These are phyloP conservation scores for Hortiboletus campestris DNA, from an alignment of 768 basidiomycete species.

Conservation along the genomic window DNA sequence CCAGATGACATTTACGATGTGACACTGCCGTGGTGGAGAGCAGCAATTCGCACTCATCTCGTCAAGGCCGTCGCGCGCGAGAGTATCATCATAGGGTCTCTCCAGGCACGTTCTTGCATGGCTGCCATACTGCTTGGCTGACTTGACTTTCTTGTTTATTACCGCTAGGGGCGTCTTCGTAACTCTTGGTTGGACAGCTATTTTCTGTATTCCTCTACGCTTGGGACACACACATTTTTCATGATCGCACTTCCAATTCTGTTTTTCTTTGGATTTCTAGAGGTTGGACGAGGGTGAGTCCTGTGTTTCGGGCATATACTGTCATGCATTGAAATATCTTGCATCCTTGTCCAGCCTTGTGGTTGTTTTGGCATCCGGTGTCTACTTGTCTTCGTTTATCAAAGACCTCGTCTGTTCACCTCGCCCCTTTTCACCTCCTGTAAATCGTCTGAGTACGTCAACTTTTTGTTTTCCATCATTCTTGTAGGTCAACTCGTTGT, in stretches of 20 bases:
- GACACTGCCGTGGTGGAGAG: conserved; percentile 64
- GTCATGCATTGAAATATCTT: background rate
- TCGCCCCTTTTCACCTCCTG: conserved; percentile 86
- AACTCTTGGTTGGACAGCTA: conserved; percentile 72
- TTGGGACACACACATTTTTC: conserved; percentile 91
- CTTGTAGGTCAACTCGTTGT: background rate
- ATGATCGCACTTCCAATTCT: conserved; percentile 83
- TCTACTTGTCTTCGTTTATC: conserved; percentile 82
- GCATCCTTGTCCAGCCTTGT: conserved; percentile 48
- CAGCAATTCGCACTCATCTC: conserved; percentile 52
- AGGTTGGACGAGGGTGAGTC: conserved; percentile 71
- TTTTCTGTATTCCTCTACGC: conserved; percentile 77
- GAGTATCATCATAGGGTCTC: conserved; percentile 55
- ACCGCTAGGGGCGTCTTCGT: conserved; percentile 49
- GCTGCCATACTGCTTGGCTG: background rate
- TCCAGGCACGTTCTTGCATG: conserved; percentile 58
- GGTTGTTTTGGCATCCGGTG: conserved; percentile 70
- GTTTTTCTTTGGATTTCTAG: conserved; percentile 83
- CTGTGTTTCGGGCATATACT: background rate
- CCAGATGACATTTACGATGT: conserved; percentile 59
- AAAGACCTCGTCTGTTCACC: conserved; percentile 93
- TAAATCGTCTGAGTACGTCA: conserved; percentile 80
- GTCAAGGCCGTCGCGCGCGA: conserved; percentile 56
- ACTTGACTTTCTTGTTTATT: conserved; percentile 4
- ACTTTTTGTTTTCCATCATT: background rate